Percentiles rank a stretch among this genome's conserved stretches.
Conservation (phyloP, 2,329 filamentous ascomycete species). For the Pestalotiopsis sp. region DNA sequence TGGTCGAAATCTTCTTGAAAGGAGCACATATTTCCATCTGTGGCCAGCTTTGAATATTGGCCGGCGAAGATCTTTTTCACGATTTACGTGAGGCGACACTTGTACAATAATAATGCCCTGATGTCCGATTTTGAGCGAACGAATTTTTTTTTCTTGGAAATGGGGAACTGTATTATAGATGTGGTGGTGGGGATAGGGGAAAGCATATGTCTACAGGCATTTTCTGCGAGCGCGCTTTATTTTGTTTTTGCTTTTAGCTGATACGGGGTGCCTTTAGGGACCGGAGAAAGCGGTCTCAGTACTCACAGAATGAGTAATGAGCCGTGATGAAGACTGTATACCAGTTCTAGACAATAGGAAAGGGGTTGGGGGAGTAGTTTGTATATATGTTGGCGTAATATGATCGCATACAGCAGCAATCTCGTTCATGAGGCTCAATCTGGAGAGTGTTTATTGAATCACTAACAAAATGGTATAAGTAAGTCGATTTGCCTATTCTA, state of each 20-base stretch:
- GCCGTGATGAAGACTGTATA: neutral
- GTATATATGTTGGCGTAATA: neutral
- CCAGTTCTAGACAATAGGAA: neutral
- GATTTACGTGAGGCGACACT: neutral
- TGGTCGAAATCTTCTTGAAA: neutral
- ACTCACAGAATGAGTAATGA: neutral
- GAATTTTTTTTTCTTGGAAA: neutral
- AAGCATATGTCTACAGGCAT: neutral
- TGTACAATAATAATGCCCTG: slow-evolving; percentile 3
- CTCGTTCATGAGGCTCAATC: neutral
- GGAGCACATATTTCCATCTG: neutral
- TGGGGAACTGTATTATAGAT: neutral
- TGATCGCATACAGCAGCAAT: neutral
- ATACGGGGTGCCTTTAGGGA: neutral
- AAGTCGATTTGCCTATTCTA: neutral
- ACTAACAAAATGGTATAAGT: neutral
- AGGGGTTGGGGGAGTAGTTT: neutral
- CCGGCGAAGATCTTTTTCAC: neutral
- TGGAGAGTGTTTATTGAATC: neutral
- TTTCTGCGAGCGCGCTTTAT: neutral
- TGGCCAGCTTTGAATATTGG: neutral
- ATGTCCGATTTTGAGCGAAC: neutral
- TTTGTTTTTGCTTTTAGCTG: neutral
- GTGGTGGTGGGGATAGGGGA: neutral
- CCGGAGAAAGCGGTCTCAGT: neutral